phyloP scores from a whole-genome alignment of 768 basidiomycete genomes.

The Suillus occidentalis region DNA sequence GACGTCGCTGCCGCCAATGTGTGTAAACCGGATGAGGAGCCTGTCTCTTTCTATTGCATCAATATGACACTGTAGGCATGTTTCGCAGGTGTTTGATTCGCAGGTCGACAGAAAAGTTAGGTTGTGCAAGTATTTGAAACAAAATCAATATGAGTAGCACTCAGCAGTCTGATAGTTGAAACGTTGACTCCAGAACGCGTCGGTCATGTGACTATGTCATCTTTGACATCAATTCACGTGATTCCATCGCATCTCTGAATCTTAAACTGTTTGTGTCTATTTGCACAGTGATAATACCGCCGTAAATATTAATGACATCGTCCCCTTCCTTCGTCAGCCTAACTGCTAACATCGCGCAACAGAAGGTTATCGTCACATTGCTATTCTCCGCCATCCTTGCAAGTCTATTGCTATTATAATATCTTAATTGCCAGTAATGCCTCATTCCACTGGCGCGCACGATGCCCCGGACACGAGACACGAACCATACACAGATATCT shows the following conservation, averaged over 20 bases:
- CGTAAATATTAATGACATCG: slow-evolving; percentile 1
- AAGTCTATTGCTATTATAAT: background rate
- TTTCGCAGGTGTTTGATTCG: too few relatives aligned
- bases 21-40: too few relatives aligned
- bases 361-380: background rate
- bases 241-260: slow-evolving; percentile 9
- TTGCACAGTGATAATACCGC: slow-evolving; percentile 12
- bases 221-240: slow-evolving; percentile 25
- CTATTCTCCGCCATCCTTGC: background rate
- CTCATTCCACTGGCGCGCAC: background rate
- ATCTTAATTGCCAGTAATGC: background rate
- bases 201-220: background rate
- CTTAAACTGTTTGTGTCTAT: slow-evolving; percentile 17
- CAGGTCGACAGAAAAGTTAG: too few relatives aligned
- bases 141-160: too few relatives aligned
- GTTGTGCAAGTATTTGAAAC: too few relatives aligned
- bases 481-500: slow-evolving; percentile 9
- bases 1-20: too few relatives aligned
- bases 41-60: too few relatives aligned
- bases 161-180: too few relatives aligned
- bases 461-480: slow-evolving; percentile 11
- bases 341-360: background rate
- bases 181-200: background rate
- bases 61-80: too few relatives aligned
- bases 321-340: background rate